These are phyloP conservation scores for Cephalotrichum gorgonifer DNA, from an alignment of 2,329 filamentous ascomycete species.

Conservation along the genomic window DNA sequence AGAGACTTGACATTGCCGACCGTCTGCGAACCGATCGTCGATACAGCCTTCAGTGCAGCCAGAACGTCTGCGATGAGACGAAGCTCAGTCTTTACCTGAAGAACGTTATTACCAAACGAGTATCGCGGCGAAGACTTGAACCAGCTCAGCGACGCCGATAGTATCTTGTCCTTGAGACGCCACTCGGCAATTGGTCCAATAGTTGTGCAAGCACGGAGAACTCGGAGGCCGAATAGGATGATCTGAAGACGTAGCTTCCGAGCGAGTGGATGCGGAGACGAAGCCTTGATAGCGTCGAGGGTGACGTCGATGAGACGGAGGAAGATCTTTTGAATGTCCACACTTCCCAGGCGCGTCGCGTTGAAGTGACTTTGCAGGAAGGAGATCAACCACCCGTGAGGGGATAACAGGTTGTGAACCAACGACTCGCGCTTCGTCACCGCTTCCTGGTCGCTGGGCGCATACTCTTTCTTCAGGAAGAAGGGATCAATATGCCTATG, in stretches of 20 bases:
- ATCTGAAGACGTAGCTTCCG: conserved; percentile 88
- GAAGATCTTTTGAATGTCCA: conserved; percentile 73
- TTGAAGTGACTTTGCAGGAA: conserved; percentile 94
- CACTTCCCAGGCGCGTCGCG: conserved; percentile 75
- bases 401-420: conserved; percentile 74
- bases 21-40: conserved; percentile 43
- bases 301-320: conserved; percentile 71
- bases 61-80: conserved; percentile 70
- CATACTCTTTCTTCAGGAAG: conserved; percentile 82
- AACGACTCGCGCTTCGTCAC: conserved; percentile 67
- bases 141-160: conserved; percentile 83
- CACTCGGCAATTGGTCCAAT: conserved; percentile 56
- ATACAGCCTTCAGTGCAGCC: conserved; percentile 52
- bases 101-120: conserved; percentile 89
- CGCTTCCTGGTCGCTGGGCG: conserved; percentile 71
- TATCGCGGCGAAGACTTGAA: conserved; percentile 75
- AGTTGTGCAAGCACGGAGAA: conserved; percentile 63
- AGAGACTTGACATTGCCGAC: conserved; percentile 53
- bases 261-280: conserved; percentile 72
- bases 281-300: conserved; percentile 60
- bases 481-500: conserved; percentile 73
- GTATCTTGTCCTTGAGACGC: conserved; percentile 77
- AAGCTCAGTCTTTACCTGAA: conserved; percentile 90
- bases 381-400: conserved; percentile 75
- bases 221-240: conserved; percentile 68